Conservation (phyloP, 257 asterid genomes). For the Orobanche coerulescens region DNA sequence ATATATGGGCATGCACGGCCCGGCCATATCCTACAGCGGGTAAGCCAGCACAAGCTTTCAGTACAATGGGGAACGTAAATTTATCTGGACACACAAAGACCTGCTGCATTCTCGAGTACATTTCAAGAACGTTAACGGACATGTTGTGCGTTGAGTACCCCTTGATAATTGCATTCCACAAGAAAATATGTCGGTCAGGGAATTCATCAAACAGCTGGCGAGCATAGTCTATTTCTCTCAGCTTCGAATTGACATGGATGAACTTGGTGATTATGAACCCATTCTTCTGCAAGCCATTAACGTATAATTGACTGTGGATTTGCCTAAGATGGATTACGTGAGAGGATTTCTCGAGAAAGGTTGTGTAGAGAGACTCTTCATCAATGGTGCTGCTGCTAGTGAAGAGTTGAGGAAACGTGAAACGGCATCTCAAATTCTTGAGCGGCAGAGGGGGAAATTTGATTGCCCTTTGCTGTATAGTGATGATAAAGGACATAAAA, state of each 20-base stretch:
- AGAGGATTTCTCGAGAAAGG: slow-evolving; percentile 38
- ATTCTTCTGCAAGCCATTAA: slow-evolving; percentile 34
- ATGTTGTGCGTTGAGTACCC: slow-evolving; percentile 41
- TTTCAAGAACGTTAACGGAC: slow-evolving; percentile 33
- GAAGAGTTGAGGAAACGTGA: slow-evolving; percentile 4
- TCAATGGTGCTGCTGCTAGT: slow-evolving; percentile 8
- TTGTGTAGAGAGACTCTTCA: slow-evolving; percentile 38
- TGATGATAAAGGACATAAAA: slow-evolving; percentile 25
- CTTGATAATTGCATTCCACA: slow-evolving; percentile 68
- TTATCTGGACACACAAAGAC: slow-evolving; percentile 43
- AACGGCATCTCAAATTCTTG: slow-evolving; percentile 15
- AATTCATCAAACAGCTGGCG: slow-evolving; percentile 62
- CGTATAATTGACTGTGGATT: slow-evolving; percentile 38
- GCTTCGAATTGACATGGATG: slow-evolving; percentile 30
- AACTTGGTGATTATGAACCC: slow-evolving; percentile 56
- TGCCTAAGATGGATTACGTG: slow-evolving; percentile 32
- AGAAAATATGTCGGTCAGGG: slow-evolving; percentile 41
- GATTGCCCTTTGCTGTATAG: slow-evolving; percentile 6
- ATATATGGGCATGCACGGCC: slow-evolving; percentile 47
- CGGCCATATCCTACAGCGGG: slow-evolving; percentile 31
- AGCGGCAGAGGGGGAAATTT: slow-evolving; percentile 16
- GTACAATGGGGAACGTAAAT: slow-evolving; percentile 46
- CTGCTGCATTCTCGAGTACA: slow-evolving; percentile 49
- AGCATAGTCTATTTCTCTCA: slow-evolving; percentile 40
- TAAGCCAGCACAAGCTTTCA: slow-evolving; percentile 52